phyloP scores from a whole-genome alignment of 352 stramenopile species.

The Phytophthora syringae region DNA sequence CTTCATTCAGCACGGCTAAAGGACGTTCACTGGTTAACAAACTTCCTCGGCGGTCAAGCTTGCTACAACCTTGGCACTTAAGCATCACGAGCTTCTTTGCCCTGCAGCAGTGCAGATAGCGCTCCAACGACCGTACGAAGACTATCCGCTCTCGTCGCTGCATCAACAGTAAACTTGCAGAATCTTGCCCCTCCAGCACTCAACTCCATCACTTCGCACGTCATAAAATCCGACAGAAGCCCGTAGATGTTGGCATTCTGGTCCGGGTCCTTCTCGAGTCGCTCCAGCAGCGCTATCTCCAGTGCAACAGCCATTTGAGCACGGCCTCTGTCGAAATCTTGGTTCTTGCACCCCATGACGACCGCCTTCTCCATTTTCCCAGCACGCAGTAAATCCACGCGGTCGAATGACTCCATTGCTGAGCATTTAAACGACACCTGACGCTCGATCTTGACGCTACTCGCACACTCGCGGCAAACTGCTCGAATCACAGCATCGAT shows the following conservation, averaged over 20 bases:
- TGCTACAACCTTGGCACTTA: too few species aligned
- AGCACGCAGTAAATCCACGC: slow-evolving; percentile 9
- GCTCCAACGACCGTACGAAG: slow-evolving; percentile 9
- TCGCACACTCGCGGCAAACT: slow-evolving; percentile 21
- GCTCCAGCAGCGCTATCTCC: slow-evolving; percentile 18
- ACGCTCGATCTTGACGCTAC: slow-evolving; percentile 12
- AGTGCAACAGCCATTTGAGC: slow-evolving; percentile 10
- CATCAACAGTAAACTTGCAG: slow-evolving; percentile 10
- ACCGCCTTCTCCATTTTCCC: slow-evolving; percentile 12
- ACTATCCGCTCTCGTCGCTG: slow-evolving; percentile 7
- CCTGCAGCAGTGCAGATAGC: slow-evolving; percentile 17
- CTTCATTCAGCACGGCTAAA: too few species aligned
- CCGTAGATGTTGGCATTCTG: slow-evolving; percentile 15
- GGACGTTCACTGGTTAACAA: too few species aligned
- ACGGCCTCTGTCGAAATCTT: slow-evolving; percentile 16
- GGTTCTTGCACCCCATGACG: slow-evolving; percentile 18
- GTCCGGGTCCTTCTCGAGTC: slow-evolving; percentile 9
- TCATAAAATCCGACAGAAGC: slow-evolving; percentile 23
- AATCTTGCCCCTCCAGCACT: slow-evolving; percentile 13
- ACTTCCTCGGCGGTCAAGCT: too few species aligned
- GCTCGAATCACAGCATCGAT: slow-evolving; percentile 20
- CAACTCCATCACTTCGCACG: slow-evolving; percentile 31
- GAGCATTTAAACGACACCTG: slow-evolving; percentile 21
- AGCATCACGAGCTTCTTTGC: slow-evolving; percentile 9
- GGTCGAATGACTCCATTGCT: slow-evolving; percentile 7